These are phyloP conservation scores for Colletotrichum ledebouriae DNA, from an alignment of 2,329 filamentous ascomycete genomes.

Conservation along the genomic window DNA sequence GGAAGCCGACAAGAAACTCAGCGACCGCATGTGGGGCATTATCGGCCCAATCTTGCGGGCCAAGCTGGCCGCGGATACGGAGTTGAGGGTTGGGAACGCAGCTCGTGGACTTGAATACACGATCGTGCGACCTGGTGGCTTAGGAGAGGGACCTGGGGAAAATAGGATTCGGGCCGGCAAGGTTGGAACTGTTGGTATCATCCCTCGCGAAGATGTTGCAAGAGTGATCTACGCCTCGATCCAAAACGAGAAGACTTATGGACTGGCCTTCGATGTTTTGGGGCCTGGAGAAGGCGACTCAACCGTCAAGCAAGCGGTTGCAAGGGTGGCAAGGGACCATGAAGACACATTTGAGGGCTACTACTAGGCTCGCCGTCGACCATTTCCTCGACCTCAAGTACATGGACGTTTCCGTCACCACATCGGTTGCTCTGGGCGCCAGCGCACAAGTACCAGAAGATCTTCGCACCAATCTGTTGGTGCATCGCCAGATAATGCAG, in stretches of 20 bases:
- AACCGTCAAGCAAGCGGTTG: slow-evolving; percentile 54
- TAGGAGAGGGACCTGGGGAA: slow-evolving; percentile 54
- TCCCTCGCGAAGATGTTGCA: slow-evolving; percentile 61
- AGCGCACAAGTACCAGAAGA: no score
- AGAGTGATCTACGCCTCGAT: slow-evolving; percentile 56
- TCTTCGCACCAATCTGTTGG: no score
- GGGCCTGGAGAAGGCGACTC: slow-evolving; percentile 52
- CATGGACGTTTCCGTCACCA: no score
- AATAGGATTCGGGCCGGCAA: slow-evolving; percentile 58
- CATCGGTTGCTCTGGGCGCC: no score
- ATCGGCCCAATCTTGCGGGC: slow-evolving; percentile 57
- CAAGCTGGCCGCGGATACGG: slow-evolving; percentile 58
- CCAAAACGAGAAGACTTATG: slow-evolving; percentile 55
- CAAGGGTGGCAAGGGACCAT: slow-evolving; percentile 52
- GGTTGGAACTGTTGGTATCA: slow-evolving; percentile 52
- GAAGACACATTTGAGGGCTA: slow-evolving; percentile 50
- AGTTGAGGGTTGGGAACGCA: slow-evolving; percentile 54
- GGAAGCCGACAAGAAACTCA: slow-evolving; percentile 52
- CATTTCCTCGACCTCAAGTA: no score
- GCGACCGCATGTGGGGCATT: slow-evolving; percentile 54
- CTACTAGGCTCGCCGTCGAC: slow-evolving; percentile 39
- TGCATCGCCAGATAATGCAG: no score
- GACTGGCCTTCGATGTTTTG: slow-evolving; percentile 58
- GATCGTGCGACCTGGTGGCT: slow-evolving; percentile 57
- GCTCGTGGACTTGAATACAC: slow-evolving; percentile 58